A percentile compares a stretch with the other conserved stretches of the same genome.
These are phyloP conservation scores for Aspergillus novoparasiticus DNA, from an alignment of 2,329 filamentous ascomycete species.

Conservation along the genomic window DNA sequence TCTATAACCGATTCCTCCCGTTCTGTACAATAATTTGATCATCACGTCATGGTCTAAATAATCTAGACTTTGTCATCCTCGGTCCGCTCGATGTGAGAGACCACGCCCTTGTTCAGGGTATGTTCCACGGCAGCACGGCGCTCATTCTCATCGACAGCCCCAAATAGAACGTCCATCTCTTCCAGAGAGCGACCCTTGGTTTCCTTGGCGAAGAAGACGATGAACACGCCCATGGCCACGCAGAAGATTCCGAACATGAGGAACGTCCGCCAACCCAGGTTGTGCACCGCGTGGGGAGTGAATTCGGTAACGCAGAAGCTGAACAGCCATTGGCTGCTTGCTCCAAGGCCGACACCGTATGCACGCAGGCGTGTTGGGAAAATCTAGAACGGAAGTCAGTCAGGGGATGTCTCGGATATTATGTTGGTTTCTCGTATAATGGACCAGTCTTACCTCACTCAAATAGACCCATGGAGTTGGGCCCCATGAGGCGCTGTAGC, in stretches of 20 bases:
- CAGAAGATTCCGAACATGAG: conserved; percentile 48
- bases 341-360: conserved; percentile 44
- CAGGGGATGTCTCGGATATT: background rate
- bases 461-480: conserved; percentile 40
- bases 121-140: conserved; percentile 29
- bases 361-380: conserved; percentile 44
- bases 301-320: conserved; percentile 47
- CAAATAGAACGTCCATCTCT: conserved; percentile 41
- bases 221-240: conserved; percentile 38
- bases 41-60: background rate
- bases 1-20: background rate
- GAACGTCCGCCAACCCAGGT: conserved; percentile 43
- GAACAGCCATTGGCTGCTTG: conserved; percentile 44
- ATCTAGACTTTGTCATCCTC: conserved; percentile 15
- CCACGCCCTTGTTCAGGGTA: conserved; percentile 28
- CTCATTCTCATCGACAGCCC: conserved; percentile 28
- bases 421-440: background rate
- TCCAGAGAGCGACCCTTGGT: conserved; percentile 42
- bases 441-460: conserved; percentile 28
- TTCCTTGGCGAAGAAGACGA: conserved; percentile 42
- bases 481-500: conserved; percentile 30
- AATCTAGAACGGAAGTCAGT: conserved; percentile 27
- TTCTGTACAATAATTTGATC: background rate
- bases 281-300: conserved; percentile 43
- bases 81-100: conserved; percentile 25